Evolutionary conservation across 2,329 filamentous ascomycete genomes (phyloP).

Genomic region (Neurospora sp.): DNA sequence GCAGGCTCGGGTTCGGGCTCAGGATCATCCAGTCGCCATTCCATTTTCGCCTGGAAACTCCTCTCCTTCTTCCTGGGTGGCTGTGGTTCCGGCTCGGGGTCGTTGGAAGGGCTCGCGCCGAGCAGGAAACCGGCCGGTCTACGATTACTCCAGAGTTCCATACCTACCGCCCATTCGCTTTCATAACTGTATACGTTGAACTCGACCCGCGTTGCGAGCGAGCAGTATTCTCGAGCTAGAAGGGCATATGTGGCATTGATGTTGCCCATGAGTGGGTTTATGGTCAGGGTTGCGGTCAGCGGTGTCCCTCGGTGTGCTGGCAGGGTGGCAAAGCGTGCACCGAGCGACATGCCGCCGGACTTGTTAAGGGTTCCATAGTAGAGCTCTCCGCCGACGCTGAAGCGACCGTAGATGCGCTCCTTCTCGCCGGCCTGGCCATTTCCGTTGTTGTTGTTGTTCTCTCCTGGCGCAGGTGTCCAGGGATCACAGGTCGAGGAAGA

Average conservation of each 20-base stretch:
- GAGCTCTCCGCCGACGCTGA: slow-evolving; percentile 84
- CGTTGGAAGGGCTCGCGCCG: slow-evolving; percentile 23
- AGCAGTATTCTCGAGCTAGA: slow-evolving; percentile 71
- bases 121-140: slow-evolving; percentile 28
- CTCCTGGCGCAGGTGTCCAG: slow-evolving; percentile 3
- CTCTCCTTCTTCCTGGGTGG: slow-evolving; percentile 23
- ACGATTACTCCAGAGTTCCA: slow-evolving; percentile 79
- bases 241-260: slow-evolving; percentile 88
- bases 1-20: slow-evolving; percentile 7
- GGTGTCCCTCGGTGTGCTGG: slow-evolving; percentile 75
- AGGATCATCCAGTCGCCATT: slow-evolving; percentile 36
- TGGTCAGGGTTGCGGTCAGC: slow-evolving; percentile 82
- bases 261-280: slow-evolving; percentile 92
- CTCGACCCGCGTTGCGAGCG: slow-evolving; percentile 82
- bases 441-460: slow-evolving; percentile 10
- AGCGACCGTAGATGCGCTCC: slow-evolving; percentile 65
- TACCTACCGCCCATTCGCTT: slow-evolving; percentile 82
- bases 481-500: slow-evolving; percentile 19
- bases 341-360: slow-evolving; percentile 81
- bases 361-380: slow-evolving; percentile 97
- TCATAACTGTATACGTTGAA: slow-evolving; percentile 99
- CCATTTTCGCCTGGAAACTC: slow-evolving; percentile 40
- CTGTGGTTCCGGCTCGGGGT: slow-evolving; percentile 9
- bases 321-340: slow-evolving; percentile 80
- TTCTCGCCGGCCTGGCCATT: slow-evolving; percentile 24